Conservation (phyloP, 164 flowering plant genomes). For the Aristolochia fimbriata region DNA sequence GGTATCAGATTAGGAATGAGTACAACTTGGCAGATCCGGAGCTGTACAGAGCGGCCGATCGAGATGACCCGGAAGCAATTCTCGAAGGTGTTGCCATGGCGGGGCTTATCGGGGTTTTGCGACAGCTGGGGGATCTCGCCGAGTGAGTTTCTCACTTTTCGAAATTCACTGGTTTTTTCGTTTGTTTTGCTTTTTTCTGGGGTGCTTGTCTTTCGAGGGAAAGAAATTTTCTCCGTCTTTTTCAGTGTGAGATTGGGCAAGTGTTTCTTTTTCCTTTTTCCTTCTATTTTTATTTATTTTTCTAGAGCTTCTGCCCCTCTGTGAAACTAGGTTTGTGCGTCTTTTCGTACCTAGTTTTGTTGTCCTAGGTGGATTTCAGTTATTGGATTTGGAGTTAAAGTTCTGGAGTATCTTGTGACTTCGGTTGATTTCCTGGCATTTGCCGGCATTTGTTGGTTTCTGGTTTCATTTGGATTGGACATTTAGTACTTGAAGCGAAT, state of each 20-base stretch:
- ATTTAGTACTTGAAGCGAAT: no score
- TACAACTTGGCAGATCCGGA: constrained; percentile 90
- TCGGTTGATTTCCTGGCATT: no score
- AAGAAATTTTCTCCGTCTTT: background rate
- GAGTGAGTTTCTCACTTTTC: constrained; percentile 43
- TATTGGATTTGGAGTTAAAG: no score
- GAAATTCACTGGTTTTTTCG: background rate
- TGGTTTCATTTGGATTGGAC: no score
- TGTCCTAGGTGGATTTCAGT: no score
- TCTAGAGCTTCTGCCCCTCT: background rate
- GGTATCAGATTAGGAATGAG: constrained; percentile 74
- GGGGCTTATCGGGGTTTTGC: constrained; percentile 85
- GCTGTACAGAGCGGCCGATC: constrained; percentile 68
- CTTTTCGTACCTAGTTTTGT: no score
- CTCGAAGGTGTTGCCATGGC: constrained; percentile 99
- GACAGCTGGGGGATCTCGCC: constrained; percentile 96
- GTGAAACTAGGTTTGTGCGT: background rate
- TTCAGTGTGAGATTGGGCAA: background rate
- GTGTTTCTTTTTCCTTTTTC: no score
- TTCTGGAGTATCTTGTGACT: no score
- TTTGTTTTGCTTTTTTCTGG: background rate
- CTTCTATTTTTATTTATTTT: no score
- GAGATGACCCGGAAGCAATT: constrained; percentile 90
- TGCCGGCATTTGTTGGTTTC: no score
- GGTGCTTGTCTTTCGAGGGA: background rate